Conservation (phyloP, 2,329 filamentous ascomycete species). For the Trichophyton mentagrophytes region DNA sequence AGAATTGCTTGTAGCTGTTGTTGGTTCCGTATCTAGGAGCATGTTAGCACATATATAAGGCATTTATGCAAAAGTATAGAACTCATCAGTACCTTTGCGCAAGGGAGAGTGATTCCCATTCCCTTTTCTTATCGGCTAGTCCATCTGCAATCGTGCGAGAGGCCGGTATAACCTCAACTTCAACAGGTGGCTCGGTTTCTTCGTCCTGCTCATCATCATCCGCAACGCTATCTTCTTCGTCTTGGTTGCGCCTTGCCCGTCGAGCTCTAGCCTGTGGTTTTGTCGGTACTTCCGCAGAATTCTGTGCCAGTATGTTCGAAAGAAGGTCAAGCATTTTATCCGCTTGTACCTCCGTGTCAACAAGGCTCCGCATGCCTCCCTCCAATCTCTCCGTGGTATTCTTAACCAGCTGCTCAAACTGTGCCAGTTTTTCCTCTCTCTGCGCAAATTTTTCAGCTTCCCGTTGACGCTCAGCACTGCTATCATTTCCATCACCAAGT, state of each 20-base stretch:
- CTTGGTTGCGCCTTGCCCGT: conserved; percentile 18
- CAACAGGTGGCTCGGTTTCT: conserved; percentile 28
- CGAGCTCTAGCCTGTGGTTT: conserved; percentile 22
- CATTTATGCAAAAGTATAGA: not conserved
- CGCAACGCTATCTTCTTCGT: conserved; percentile 16
- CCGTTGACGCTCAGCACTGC: not conserved
- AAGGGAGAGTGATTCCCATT: conserved; percentile 30
- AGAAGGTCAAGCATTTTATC: conserved; percentile 34
- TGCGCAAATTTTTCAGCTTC: conserved; percentile 25
- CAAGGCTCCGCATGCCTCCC: conserved; percentile 42
- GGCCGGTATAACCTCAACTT: conserved; percentile 30
- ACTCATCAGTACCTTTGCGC: conserved; percentile 26
- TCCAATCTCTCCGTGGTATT: conserved; percentile 45
- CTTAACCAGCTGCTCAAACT: conserved; percentile 36
- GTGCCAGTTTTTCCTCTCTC: conserved; percentile 29
- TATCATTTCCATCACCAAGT: not conserved
- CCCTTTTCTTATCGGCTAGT: conserved; percentile 21
- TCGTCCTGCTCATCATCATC: conserved; percentile 24
- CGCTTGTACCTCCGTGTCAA: conserved; percentile 43
- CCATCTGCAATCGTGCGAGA: conserved; percentile 26
- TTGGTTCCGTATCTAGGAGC: conserved; percentile 41
- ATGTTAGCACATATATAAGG: not conserved
- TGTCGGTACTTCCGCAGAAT: conserved; percentile 9
- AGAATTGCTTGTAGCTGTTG: conserved; percentile 50
- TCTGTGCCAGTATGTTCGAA: conserved; percentile 22